These are phyloP conservation scores for Penicillium malachiteum DNA, from an alignment of 495 filamentous ascomycete species.

Conservation along the genomic window DNA sequence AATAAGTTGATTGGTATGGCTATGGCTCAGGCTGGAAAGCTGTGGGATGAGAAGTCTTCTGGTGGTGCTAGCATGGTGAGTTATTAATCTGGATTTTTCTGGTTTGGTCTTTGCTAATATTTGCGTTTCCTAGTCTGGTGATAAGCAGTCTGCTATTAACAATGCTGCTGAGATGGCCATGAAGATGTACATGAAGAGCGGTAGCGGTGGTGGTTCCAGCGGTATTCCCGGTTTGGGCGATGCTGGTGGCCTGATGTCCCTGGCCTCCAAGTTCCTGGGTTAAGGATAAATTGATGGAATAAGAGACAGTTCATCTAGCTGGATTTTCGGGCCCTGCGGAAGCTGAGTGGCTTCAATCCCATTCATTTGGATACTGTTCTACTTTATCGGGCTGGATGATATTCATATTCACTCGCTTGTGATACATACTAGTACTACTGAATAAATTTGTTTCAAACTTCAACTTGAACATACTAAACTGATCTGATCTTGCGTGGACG, in stretches of 20 bases:
- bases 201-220: conserved; percentile 49
- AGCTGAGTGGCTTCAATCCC: not conserved
- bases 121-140: conserved; percentile 34
- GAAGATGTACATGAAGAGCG: conserved; percentile 66
- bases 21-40: conserved; percentile 64
- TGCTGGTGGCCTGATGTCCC: conserved; percentile 47
- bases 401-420: not conserved
- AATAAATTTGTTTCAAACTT: not conserved
- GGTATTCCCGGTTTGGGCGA: conserved; percentile 44
- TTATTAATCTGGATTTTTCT: conserved; percentile 10
- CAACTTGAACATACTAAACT: not conserved
- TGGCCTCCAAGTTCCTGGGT: conserved; percentile 57
- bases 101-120: conserved; percentile 14
- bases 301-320: not conserved
- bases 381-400: too few species aligned
- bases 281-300: too few species aligned
- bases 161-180: conserved; percentile 63
- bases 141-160: conserved; percentile 62
- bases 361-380: not conserved
- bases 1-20: conserved; percentile 65
- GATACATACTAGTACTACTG: not conserved
- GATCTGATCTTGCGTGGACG: conserved; percentile 2
- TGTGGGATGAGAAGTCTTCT: conserved; percentile 59
- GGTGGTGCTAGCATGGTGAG: conserved; percentile 50
- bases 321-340: not conserved